Evolutionary conservation across 106 monocot genomes (phyloP), one percentile per base, ranked within the genome.

Genomic region (Iris macrosiphon): DNA sequence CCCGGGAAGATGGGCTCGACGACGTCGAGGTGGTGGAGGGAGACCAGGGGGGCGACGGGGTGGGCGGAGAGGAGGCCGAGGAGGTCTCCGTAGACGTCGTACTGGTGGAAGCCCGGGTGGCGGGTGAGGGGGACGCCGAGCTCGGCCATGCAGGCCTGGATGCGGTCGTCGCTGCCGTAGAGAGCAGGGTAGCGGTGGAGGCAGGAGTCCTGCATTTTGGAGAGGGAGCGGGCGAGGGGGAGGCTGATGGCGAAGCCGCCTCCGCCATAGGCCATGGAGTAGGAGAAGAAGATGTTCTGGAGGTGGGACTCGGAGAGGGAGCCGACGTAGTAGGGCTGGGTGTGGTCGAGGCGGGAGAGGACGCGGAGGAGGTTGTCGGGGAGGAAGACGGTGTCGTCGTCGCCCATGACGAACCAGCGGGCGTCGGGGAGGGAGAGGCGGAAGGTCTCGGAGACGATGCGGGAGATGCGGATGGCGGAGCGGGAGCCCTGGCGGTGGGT

Each of bases 321-420:
- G 0, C 80, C 85, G 61, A 85, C 80, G 65, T 85, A 80, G 65
- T 72, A 80, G 7, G 71, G 71, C 61, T 85, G 72, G 3, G 40
- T 56, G 68, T 85, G 80, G 49, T 85, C 85, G 72, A 72, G 73
- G 19, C 53, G 37, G 62, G 32, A 32, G 43, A 82, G 76, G 22
- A 68, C 64, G 51, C 34, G 31, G 27, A 68, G 64, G 45, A 82
- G 68, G 59, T 76, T 82, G 16, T 77, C 82, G 5, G 72, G 48
- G 60, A 82, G 3, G 73, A 82, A 92, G 50, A 85, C 82, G 23
- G 89, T 89, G 64, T 95, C 95, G 42, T 95, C 95, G 70, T 95
- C 92, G 19, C 87, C 75, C 87, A 92, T 87, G 17, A 92, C 87
- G 68, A 77, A 73, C 92, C 92, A 92, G 32, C 87, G 75, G 19